Base-by-base conservation (phyloP, 345 rosid genomes). In the Angophora floribunda region DNA sequence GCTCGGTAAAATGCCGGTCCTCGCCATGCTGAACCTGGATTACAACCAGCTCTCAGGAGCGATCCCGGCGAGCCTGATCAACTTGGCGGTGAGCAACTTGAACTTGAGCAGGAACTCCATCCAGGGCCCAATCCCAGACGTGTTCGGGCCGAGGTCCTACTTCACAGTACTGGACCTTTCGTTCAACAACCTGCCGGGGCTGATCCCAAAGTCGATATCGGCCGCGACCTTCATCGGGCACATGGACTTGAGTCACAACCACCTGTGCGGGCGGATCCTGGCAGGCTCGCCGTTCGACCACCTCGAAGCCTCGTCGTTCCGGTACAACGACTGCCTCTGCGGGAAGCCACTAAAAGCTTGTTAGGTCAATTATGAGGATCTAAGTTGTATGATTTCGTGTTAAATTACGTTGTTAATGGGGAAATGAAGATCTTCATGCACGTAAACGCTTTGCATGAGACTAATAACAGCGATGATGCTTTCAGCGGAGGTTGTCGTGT, bases 171-270 rank as follows among this genome's bases (percentile, higher is more conserved):
- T 93, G 53, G 95, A 93, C 87, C 70, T 93, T 30, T 92, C 95
- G 32, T 79, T 88, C 89, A 93, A 93, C 50, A 88, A 88, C 67
- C 90, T 93, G 11, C 52, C 85, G 80, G 95, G 94, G 8, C 85
- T 90, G 36, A 89, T 93, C 84, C 93, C 94, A 13, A 91, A 52
- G 51, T 86, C 91, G 7, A 36, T 91, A 52, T 82, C 91, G 15
- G 55, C 67, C 11, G 93, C 95, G 2, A 67, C 92, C 15, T 91
- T 55, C 86, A 90, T 93, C 49, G 93, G 95, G 22, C 94, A 93
- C 90, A 28, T 93, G 92, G 95, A 92, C 85, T 53, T 93, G 91
- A 91, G 95, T 86, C 91, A 93, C 65, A 92, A 93, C 90, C 93
- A 91, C 70, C 89, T 93, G 1, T 92, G 94, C 45, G 93, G 94